phyloP scores from a whole-genome alignment of 2,329 filamentous ascomycete genomes.

The Diaporthe sp. region DNA sequence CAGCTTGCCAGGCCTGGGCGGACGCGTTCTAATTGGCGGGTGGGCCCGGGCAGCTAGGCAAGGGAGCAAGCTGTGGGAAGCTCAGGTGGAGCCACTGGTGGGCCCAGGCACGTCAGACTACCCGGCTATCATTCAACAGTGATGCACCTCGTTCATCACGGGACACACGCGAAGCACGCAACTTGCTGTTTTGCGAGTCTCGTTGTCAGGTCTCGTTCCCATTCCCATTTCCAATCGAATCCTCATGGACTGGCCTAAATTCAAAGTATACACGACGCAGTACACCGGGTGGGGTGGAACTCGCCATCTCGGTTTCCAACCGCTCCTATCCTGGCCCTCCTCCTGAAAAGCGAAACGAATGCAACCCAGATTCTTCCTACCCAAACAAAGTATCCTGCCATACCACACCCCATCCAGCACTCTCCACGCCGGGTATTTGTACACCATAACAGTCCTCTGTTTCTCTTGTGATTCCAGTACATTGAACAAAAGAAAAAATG shows the following conservation, averaged over 20 bases:
- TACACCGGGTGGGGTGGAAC: not conserved
- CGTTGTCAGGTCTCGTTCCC: not conserved
- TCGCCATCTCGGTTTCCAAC: not conserved
- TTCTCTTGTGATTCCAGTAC: conserved; percentile 4
- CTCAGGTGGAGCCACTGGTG: conserved; percentile 22
- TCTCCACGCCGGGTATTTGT: conserved; percentile 23
- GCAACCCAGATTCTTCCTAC: conserved; percentile 1
- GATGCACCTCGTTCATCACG: conserved; percentile 7
- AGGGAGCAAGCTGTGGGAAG: conserved; percentile 16
- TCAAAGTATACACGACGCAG: not conserved
- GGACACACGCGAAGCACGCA: not conserved
- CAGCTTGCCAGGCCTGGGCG: conserved; percentile 25
- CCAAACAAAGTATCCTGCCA: not conserved
- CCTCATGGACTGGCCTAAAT: not conserved
- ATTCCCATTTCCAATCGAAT: not conserved
- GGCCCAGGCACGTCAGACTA: conserved; percentile 9
- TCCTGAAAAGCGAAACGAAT: not conserved
- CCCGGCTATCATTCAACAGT: not conserved
- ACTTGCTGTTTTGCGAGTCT: not conserved
- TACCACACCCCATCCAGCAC: not conserved
- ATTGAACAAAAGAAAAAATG: not conserved
- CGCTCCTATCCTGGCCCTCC: not conserved
- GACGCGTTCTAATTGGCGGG: conserved; percentile 36
- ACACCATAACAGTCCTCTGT: not conserved
- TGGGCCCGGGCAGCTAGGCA: not conserved